Evolutionary conservation across 164 flowering plant species (phyloP).

Genomic region (Kingdonia uniflora): DNA sequence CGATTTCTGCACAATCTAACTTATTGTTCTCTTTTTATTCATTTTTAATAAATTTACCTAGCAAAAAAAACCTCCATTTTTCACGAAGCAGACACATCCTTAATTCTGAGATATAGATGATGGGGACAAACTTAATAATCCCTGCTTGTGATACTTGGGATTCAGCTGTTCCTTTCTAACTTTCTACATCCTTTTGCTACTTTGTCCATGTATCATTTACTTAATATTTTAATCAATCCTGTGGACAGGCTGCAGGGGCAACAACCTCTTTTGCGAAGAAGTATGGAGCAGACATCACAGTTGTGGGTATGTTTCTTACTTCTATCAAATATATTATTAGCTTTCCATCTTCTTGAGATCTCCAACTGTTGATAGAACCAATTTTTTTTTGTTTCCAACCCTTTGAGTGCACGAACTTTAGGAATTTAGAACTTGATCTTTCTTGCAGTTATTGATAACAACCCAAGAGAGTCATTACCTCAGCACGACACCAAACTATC

Average conservation of each 20-base stretch:
- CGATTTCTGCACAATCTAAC: too few species aligned
- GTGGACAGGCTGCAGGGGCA: slow-evolving; percentile 70
- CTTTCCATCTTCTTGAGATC: background rate
- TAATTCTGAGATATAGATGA: too few species aligned
- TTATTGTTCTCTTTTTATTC: too few species aligned
- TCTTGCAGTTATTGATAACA: slow-evolving; percentile 84
- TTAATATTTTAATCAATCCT: background rate
- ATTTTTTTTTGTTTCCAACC: slow-evolving; percentile 12
- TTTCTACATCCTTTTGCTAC: background rate
- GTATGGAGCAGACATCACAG: slow-evolving; percentile 95
- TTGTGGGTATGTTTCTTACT: slow-evolving; percentile 51
- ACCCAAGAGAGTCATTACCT: slow-evolving; percentile 57
- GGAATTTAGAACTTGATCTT: slow-evolving; percentile 23
- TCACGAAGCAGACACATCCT: too few species aligned
- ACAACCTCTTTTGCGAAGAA: slow-evolving; percentile 86
- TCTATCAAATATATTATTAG: background rate
- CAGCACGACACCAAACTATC: slow-evolving; percentile 84
- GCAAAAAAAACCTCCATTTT: too few species aligned
- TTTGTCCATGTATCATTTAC: background rate
- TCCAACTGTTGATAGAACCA: slow-evolving; percentile 11
- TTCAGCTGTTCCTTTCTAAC: background rate
- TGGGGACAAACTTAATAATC: too few species aligned
- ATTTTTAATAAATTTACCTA: too few species aligned
- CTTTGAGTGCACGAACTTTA: slow-evolving; percentile 19
- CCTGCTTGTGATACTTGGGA: background rate